These are phyloP conservation scores for Wickerhamomyces queroliae DNA, from an alignment of 805 yeast genomes.

Conservation along the genomic window DNA sequence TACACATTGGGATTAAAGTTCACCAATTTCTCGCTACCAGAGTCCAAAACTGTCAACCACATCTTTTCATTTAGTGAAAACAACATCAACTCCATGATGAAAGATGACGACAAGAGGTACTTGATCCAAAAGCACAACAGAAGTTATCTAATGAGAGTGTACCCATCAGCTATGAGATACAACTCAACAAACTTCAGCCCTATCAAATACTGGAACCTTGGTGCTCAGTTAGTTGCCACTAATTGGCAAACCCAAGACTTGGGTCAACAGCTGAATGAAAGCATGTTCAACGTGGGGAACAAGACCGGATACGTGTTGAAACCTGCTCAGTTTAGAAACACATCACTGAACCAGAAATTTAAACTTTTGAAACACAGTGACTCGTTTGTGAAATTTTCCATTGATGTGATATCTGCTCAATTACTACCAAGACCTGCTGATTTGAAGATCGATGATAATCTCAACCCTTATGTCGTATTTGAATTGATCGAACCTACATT, in stretches of 20 bases:
- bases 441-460: slow-evolving; percentile 33
- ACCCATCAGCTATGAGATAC: slow-evolving; percentile 77
- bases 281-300: slow-evolving; percentile 60
- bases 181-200: slow-evolving; percentile 83
- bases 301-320: slow-evolving; percentile 76
- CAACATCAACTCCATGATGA: slow-evolving; percentile 52
- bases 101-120: slow-evolving; percentile 47
- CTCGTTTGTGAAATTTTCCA: slow-evolving; percentile 16
- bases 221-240: slow-evolving; percentile 92
- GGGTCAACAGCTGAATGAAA: slow-evolving; percentile 85
- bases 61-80: slow-evolving; percentile 86
- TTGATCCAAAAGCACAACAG: slow-evolving; percentile 75
- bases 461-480: slow-evolving; percentile 58
- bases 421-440: slow-evolving; percentile 70
- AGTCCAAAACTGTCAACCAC: slow-evolving; percentile 74
- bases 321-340: slow-evolving; percentile 41
- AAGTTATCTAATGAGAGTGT: slow-evolving; percentile 70
- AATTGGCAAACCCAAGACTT: slow-evolving; percentile 93
- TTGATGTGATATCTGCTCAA: slow-evolving; percentile 73
- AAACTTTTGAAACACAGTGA: slow-evolving; percentile 6
- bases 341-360: slow-evolving; percentile 19
- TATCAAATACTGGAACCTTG: slow-evolving; percentile 71
- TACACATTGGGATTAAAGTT: slow-evolving; percentile 65
- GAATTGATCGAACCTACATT: slow-evolving; percentile 48
- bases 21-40: slow-evolving; percentile 79